A percentile compares a stretch with the other conserved stretches of the same genome.
Evolutionary conservation across 2,329 filamentous ascomycete genomes (phyloP).

Genomic region (Fusarium pseudocircinatum): DNA sequence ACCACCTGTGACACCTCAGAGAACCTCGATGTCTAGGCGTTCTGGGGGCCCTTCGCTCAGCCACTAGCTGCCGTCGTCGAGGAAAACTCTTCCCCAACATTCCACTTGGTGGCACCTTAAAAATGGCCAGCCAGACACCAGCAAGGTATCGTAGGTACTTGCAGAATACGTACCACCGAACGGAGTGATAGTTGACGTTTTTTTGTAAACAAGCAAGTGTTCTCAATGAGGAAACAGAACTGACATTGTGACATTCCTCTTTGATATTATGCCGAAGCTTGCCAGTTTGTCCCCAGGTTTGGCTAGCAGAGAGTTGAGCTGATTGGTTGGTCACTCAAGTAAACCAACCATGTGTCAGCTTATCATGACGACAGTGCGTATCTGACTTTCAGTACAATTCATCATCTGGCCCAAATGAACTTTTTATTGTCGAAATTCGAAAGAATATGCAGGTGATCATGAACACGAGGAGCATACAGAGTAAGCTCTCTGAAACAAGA

Average conservation of each 20-base stretch:
- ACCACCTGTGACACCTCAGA: conserved; percentile 21
- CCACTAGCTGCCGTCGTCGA: conserved; percentile 37
- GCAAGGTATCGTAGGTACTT: conserved; percentile 34
- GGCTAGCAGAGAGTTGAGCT: conserved; percentile 21
- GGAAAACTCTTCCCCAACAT: conserved; percentile 47
- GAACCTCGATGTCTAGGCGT: conserved; percentile 28
- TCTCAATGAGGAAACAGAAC: conserved; percentile 22
- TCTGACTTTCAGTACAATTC: conserved; percentile 3
- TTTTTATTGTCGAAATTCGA: neutral
- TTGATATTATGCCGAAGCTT: conserved; percentile 40
- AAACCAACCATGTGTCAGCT: conserved; percentile 28
- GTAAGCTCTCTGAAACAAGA: conserved; percentile 16
- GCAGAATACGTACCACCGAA: conserved; percentile 10
- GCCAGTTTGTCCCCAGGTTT: conserved; percentile 32
- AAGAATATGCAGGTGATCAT: neutral
- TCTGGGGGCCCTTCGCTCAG: conserved; percentile 37
- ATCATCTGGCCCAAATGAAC: neutral
- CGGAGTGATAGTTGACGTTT: neutral
- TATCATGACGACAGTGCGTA: conserved; percentile 30
- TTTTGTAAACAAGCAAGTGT: conserved; percentile 4
- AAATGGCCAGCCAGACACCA: conserved; percentile 38
- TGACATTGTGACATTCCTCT: conserved; percentile 13
- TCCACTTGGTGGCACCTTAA: conserved; percentile 44
- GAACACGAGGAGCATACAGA: neutral
- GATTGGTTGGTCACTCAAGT: conserved; percentile 34